phyloP scores from a whole-genome alignment of 305 asterid species.

The Vinca major region DNA sequence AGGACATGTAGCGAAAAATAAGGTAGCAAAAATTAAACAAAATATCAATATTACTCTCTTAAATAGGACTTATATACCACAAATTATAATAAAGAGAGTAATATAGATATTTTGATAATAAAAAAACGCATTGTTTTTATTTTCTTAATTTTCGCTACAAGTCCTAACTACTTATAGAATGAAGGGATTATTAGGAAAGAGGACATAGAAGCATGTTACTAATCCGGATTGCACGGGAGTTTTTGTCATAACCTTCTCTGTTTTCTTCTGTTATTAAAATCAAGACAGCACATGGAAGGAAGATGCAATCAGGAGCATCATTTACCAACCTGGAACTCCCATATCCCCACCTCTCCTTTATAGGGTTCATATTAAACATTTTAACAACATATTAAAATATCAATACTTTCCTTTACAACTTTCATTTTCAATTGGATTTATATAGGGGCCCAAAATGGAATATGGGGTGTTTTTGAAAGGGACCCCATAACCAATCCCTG shows the following conservation, averaged over 20 bases:
- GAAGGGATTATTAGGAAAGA: neutral
- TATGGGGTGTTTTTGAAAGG: constrained; percentile 8
- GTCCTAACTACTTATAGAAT: no score
- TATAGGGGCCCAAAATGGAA: neutral
- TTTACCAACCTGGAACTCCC: constrained; percentile 33
- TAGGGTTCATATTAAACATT: neutral
- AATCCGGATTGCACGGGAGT: constrained; percentile 34
- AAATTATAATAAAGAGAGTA: no score
- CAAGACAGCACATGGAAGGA: constrained; percentile 48
- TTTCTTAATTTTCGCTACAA: no score
- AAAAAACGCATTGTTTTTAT: no score
- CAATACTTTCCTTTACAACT: constrained; percentile 3
- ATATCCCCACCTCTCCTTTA: constrained; percentile 4
- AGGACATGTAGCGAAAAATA: no score
- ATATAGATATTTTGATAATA: no score
- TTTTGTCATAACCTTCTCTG: constrained; percentile 23
- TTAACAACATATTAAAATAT: neutral
- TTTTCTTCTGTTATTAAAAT: constrained; percentile 24
- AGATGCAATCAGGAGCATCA: constrained; percentile 17
- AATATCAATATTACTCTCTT: no score
- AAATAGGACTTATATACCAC: no score
- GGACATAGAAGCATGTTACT: constrained; percentile 29
- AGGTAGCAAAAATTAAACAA: neutral
- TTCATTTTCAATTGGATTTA: constrained; percentile 8
- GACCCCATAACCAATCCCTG: neutral